Conservation (phyloP, 805 yeast genomes). For the Candida chilensis region DNA sequence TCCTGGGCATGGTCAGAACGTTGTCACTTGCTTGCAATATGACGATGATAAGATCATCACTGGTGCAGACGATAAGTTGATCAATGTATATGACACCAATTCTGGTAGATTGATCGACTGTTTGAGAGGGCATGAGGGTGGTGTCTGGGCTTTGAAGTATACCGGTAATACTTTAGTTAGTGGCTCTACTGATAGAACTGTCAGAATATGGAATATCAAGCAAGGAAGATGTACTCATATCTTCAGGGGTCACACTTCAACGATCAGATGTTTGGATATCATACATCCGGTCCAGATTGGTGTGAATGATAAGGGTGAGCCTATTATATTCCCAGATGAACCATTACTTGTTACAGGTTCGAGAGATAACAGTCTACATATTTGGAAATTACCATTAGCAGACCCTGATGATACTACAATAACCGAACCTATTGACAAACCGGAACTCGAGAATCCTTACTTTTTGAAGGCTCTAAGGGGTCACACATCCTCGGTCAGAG, state of each 20-base stretch:
- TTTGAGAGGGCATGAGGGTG: slow-evolving; percentile 88
- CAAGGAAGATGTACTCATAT: slow-evolving; percentile 86
- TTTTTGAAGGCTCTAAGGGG: slow-evolving; percentile 64
- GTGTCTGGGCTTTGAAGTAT: slow-evolving; percentile 97
- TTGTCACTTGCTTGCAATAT: slow-evolving; percentile 92
- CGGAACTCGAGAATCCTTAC: slow-evolving; percentile 45
- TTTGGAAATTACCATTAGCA: slow-evolving; percentile 48
- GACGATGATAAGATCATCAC: slow-evolving; percentile 87
- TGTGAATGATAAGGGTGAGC: slow-evolving; percentile 47
- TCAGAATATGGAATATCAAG: slow-evolving; percentile 85
- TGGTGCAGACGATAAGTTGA: slow-evolving; percentile 82
- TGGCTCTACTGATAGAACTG: slow-evolving; percentile 92
- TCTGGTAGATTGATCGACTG: slow-evolving; percentile 58
- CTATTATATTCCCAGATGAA: slow-evolving; percentile 44
- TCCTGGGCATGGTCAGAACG: slow-evolving; percentile 65
- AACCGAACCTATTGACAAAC: slow-evolving; percentile 17
- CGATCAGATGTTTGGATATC: slow-evolving; percentile 87
- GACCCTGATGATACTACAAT: slow-evolving; percentile 16
- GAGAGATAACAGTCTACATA: slow-evolving; percentile 33
- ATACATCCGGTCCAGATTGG: slow-evolving; percentile 61
- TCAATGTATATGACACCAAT: slow-evolving; percentile 70
- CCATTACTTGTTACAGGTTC: slow-evolving; percentile 56
- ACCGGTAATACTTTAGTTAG: slow-evolving; percentile 76
- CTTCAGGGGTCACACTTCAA: slow-evolving; percentile 85
- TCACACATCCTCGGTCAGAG: slow-evolving; percentile 74